These are phyloP conservation scores for Xylaria sp. DNA, from an alignment of 2,329 filamentous ascomycete species.

Conservation along the genomic window DNA sequence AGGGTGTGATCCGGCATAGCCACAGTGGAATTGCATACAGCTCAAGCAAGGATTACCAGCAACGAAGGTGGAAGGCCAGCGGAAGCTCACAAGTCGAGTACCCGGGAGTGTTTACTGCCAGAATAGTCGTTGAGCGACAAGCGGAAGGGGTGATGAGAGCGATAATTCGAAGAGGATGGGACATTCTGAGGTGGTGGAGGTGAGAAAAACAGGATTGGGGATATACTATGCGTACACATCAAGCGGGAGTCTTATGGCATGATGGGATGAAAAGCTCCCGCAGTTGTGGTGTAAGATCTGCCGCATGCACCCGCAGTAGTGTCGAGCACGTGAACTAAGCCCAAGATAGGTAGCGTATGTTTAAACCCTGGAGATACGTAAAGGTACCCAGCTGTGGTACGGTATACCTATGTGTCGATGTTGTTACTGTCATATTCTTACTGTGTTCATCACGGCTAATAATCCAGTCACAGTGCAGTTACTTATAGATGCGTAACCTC, in stretches of 20 bases:
- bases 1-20: conserved; percentile 20
- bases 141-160: not conserved
- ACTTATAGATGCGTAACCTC: not conserved
- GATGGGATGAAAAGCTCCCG: conserved; percentile 35
- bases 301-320: conserved; percentile 26
- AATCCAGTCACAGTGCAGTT: conserved; percentile 24
- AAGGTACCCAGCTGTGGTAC: not conserved
- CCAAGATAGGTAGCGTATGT: conserved; percentile 17
- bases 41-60: conserved; percentile 28
- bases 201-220: conserved; percentile 1
- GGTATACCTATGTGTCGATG: not conserved
- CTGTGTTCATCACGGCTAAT: conserved; percentile 25
- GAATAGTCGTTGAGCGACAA: conserved; percentile 7
- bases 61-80: conserved; percentile 17
- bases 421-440: conserved; percentile 16
- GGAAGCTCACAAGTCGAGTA: conserved; percentile 22
- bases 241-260: conserved; percentile 11
- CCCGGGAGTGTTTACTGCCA: conserved; percentile 17
- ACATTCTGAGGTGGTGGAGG: not conserved
- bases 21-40: conserved; percentile 24
- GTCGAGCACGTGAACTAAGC: conserved; percentile 26
- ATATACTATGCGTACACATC: not conserved
- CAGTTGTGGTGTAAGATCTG: conserved; percentile 27
- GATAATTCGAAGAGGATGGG: not conserved
- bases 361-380: conserved; percentile 14